phyloP scores from a whole-genome alignment of 176 grass and related monocot species.

The Lolium perenne region DNA sequence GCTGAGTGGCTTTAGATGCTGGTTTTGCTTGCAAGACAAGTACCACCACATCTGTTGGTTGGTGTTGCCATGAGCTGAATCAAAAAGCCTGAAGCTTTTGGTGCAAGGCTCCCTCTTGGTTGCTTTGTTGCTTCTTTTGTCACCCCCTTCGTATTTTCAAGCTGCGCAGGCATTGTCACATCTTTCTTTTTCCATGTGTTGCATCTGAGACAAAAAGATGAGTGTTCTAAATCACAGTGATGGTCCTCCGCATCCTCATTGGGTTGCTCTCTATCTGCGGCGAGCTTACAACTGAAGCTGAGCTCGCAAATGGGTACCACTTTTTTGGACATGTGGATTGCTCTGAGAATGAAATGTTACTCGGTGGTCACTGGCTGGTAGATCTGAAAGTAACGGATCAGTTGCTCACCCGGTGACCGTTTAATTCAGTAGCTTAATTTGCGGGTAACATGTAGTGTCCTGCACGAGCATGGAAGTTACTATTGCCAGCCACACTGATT shows the following conservation, averaged over 20 bases:
- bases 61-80: constrained; percentile 66
- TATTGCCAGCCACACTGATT: not conserved
- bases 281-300: constrained; percentile 52
- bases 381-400: constrained; percentile 42
- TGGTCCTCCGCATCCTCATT: constrained; percentile 60
- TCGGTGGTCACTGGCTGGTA: constrained; percentile 40
- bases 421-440: not conserved
- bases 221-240: constrained; percentile 56
- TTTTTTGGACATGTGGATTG: constrained; percentile 48
- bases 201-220: constrained; percentile 41
- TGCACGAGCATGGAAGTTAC: not conserved
- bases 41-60: constrained; percentile 66
- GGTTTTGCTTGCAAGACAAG: constrained; percentile 99
- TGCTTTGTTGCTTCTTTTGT: constrained; percentile 38
- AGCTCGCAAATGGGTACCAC: constrained; percentile 18
- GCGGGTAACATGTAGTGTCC: not conserved
- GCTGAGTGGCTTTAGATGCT: constrained; percentile 75
- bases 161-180: constrained; percentile 27
- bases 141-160: constrained; percentile 20
- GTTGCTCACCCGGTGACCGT: constrained; percentile 36
- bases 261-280: constrained; percentile 33
- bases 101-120: constrained; percentile 51
- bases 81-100: constrained; percentile 64
- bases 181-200: constrained; percentile 18
- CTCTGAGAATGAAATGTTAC: constrained; percentile 46